phyloP scores from a whole-genome alignment of 768 basidiomycete species.

The Tricholoma terreum region DNA sequence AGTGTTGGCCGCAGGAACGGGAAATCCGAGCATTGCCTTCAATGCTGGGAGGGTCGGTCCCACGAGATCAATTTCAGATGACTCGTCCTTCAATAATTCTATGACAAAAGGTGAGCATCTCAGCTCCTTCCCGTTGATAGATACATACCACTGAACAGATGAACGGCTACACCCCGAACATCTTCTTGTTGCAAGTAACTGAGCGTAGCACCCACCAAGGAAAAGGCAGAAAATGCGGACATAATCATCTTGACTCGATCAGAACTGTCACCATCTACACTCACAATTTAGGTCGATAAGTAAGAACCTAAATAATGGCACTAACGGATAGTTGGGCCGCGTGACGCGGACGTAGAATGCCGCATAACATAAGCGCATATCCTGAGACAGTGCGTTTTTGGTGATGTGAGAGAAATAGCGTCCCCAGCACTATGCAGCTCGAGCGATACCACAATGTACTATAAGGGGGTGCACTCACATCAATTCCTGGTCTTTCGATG shows the following conservation, averaged over 20 bases:
- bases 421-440: slow-evolving; percentile 26
- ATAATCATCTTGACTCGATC: slow-evolving; percentile 67
- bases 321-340: slow-evolving; percentile 52
- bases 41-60: slow-evolving; percentile 78
- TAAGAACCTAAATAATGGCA: background rate
- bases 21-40: slow-evolving; percentile 67
- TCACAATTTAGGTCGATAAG: slow-evolving; percentile 2
- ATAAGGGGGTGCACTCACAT: slow-evolving; percentile 15
- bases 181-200: slow-evolving; percentile 63
- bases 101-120: background rate
- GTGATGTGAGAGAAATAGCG: slow-evolving; percentile 40
- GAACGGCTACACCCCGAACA: slow-evolving; percentile 71
- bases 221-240: slow-evolving; percentile 59
- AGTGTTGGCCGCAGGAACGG: slow-evolving; percentile 37
- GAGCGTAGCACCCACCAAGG: slow-evolving; percentile 54
- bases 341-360: slow-evolving; percentile 59
- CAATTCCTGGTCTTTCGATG: slow-evolving; percentile 29
- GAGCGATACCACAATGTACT: background rate
- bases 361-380: slow-evolving; percentile 82
- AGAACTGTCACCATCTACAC: slow-evolving; percentile 47
- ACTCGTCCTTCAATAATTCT: slow-evolving; percentile 88
- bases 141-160: slow-evolving; percentile 70
- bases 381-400: slow-evolving; percentile 67
- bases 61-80: slow-evolving; percentile 71
- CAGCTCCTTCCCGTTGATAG: background rate